Evolutionary conservation across 2,329 filamentous ascomycete species (phyloP), one percentile per base, ranked within the genome.

Genomic region (Cercospora berteroae): DNA sequence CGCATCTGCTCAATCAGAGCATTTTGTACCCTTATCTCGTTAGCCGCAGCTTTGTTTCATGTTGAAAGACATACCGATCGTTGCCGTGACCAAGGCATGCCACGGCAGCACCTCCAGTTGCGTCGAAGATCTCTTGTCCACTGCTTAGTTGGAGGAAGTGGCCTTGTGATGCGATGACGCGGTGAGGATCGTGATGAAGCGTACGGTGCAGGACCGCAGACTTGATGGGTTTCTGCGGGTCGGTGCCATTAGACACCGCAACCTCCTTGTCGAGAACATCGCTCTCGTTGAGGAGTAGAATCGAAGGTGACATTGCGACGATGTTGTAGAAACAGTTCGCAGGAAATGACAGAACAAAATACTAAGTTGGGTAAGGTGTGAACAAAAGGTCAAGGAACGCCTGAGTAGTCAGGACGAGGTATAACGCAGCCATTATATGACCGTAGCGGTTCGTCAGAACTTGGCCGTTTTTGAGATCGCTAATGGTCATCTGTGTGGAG

Each of bases 81-180:
- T 89, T 84, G 31, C 86, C 87, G 72, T 92, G 88, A 6, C 91
- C 92, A 9, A 94, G 80, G 74, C 88, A 89, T 9, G 88, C 84
- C 3, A 93, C 90, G 23, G 89, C 90, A 3, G 91, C 89, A 20
- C 92, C 92, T 29, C 89, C 86, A 20, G 89, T 90, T 1, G 87
- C 89, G 76, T 95, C 92, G 13, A 93, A 84, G 52, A 95, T 85
- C 36, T 80, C 81, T 25, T 84, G 83, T 1, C 88, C 89, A 74
- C 83, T 82, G 71, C 80, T 80, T 1, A 88, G 79, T 36, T 80
- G 78, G n/a, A 88, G 77, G 67, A 83, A 85, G 70, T 83, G 81
- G 10, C 84, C 85, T 64, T 81, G 77, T 5, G 82, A 86, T 0
- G 80, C 82, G 9, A 81, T 75, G 4, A 85, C 85, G 59, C 77